Conservation (phyloP, 1,284 basidiomycete species). For the Phylloboletellus chloephorus region DNA sequence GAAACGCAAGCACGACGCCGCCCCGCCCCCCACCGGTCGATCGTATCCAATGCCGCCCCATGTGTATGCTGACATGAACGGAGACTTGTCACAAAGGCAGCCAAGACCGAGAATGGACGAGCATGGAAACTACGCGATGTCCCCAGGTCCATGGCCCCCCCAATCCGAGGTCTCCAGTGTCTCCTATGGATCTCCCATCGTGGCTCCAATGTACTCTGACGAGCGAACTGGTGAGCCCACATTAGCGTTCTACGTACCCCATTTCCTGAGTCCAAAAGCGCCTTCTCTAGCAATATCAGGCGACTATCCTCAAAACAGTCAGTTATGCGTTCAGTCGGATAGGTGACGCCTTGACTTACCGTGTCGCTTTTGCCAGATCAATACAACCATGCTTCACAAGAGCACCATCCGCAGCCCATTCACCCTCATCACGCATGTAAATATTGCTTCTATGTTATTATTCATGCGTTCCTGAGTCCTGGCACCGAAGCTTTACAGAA, state of each 20-base stretch:
- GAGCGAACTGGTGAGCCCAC: conserved; percentile 39
- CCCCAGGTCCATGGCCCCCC: conserved; percentile 23
- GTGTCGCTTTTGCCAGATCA: conserved; percentile 21
- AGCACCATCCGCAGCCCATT: conserved; percentile 30
- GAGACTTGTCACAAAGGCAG: conserved; percentile 29
- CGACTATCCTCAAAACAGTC: conserved; percentile 31
- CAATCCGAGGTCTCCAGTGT: conserved; percentile 27
- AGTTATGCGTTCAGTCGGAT: conserved; percentile 18
- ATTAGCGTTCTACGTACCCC: conserved; percentile 5
- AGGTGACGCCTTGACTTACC: conserved; percentile 15
- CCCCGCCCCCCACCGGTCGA: conserved; percentile 27
- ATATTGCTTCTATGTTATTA: conserved; percentile 18
- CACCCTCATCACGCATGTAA: conserved; percentile 33
- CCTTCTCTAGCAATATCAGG: conserved; percentile 25
- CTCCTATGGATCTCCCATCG: conserved; percentile 35
- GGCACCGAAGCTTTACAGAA: conserved; percentile 41
- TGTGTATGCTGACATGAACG: conserved; percentile 33
- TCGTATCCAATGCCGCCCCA: conserved; percentile 34
- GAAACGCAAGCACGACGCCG: conserved; percentile 32
- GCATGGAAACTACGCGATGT: conserved; percentile 24
- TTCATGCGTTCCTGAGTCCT: conserved; percentile 20
- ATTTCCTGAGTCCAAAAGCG: conserved; percentile 19
- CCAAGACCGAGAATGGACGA: conserved; percentile 30
- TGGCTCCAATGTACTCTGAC: conserved; percentile 41
- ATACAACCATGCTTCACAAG: conserved; percentile 26